These are phyloP conservation scores for Trichoderma atroviride DNA, from an alignment of 2,329 filamentous ascomycete species.

Conservation along the genomic window DNA sequence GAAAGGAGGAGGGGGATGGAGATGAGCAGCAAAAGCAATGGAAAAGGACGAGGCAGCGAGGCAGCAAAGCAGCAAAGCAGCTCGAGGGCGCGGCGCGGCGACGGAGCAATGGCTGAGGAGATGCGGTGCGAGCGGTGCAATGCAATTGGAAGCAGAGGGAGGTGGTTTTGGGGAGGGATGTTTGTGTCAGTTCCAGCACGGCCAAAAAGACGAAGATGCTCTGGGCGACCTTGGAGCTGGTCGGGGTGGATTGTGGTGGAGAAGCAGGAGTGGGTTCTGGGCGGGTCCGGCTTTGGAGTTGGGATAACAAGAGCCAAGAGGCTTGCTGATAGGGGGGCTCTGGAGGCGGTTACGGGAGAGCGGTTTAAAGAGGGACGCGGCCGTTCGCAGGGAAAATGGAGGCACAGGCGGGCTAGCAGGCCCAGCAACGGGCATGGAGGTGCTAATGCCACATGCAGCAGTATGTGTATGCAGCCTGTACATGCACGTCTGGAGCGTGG, in stretches of 20 bases:
- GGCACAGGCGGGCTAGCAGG: background rate
- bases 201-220: constrained; percentile 23
- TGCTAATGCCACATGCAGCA: background rate
- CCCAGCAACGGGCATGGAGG: background rate
- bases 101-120: constrained; percentile 8
- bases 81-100: constrained; percentile 12
- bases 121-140: constrained; percentile 21
- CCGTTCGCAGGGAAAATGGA: constrained; percentile 3
- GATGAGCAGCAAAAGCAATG: background rate
- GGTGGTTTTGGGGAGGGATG: constrained; percentile 25
- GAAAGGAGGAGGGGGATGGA: constrained; percentile 8
- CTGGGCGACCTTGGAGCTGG: constrained; percentile 24
- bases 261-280: constrained; percentile 15
- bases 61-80: background rate
- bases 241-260: constrained; percentile 26
- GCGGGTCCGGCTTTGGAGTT: constrained; percentile 26
- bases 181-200: constrained; percentile 25
- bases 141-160: constrained; percentile 20
- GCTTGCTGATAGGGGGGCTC: constrained; percentile 15
- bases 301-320: constrained; percentile 15
- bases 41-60: background rate
- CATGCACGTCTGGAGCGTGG: background rate
- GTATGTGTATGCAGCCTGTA: background rate
- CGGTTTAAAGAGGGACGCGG: constrained; percentile 6
- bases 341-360: constrained; percentile 13